These are phyloP conservation scores for Coprinellus micaceus DNA, from an alignment of 768 basidiomycete genomes.

Conservation along the genomic window DNA sequence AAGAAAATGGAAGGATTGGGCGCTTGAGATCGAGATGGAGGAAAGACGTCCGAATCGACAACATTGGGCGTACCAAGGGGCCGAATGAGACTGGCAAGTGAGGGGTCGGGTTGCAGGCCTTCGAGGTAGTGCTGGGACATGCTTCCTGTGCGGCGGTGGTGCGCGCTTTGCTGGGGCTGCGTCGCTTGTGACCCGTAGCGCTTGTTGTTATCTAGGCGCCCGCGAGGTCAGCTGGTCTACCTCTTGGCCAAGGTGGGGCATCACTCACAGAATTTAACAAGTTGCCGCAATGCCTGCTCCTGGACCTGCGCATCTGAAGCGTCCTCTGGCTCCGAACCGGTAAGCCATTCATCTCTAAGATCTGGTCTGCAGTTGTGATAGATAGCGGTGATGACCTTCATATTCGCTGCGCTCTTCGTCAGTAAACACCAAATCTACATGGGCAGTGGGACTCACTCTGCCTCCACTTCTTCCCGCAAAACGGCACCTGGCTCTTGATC, in stretches of 20 bases:
- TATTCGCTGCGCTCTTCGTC: conserved; percentile 65
- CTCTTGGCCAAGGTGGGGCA: background rate
- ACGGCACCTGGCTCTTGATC: conserved; percentile 98
- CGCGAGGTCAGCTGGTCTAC: conserved; percentile 2
- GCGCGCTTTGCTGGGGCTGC: conserved; percentile 46
- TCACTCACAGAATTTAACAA: conserved; percentile 88
- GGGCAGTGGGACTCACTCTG: conserved; percentile 59
- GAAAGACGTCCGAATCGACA: conserved; percentile 90
- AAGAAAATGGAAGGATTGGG: conserved; percentile 81
- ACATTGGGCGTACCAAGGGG: conserved; percentile 73
- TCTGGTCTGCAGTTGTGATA: conserved; percentile 97
- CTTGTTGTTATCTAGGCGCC: conserved; percentile 74
- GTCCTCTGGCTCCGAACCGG: conserved; percentile 88
- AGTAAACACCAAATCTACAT: background rate
- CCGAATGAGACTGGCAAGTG: conserved; percentile 70
- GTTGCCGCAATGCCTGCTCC: conserved; percentile 88
- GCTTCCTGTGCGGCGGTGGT: conserved; percentile 78
- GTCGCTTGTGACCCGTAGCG: conserved; percentile 70
- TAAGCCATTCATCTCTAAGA: conserved; percentile 95
- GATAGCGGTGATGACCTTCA: conserved; percentile 99
- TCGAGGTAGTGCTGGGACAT: conserved; percentile 81
- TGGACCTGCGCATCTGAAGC: conserved; percentile 92
- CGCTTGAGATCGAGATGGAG: conserved; percentile 84
- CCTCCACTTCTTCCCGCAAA: conserved; percentile 96
- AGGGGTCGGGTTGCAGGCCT: conserved; percentile 69